phyloP scores from a whole-genome alignment of 208 protist species.

The Leishmania turanica region DNA sequence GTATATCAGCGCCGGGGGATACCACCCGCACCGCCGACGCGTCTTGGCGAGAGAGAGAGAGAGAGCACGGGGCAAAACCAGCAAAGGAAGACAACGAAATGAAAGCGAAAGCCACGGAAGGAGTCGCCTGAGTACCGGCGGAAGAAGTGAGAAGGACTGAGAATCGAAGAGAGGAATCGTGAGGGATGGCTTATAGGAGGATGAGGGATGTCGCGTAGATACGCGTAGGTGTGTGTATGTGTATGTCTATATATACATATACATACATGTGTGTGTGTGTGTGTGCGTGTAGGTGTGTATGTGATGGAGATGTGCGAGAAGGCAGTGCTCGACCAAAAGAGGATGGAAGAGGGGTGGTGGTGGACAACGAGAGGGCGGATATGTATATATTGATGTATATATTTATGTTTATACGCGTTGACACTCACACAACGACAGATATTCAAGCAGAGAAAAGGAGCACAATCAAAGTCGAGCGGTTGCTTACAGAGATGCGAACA shows the following conservation, averaged over 20 bases:
- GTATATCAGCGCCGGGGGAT: neutral
- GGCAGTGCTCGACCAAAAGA: neutral
- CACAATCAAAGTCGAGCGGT: neutral
- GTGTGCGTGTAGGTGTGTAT: neutral
- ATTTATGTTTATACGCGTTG: neutral
- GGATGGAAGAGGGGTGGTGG: neutral
- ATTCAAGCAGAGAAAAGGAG: neutral
- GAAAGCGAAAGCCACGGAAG: neutral
- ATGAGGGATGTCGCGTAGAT: neutral
- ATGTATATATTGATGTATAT: neutral
- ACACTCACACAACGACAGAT: neutral
- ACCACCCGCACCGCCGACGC: neutral
- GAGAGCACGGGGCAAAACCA: too few relatives aligned
- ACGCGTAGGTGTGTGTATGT: neutral
- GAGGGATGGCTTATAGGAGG: neutral
- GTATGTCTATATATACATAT: too few relatives aligned
- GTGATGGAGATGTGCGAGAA: neutral
- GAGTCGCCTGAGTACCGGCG: neutral
- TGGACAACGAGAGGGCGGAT: neutral
- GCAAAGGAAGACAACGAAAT: neutral
- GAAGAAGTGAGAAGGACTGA: neutral
- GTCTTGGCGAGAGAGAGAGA: too few relatives aligned
- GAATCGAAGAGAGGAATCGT: neutral
- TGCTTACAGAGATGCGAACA: neutral
- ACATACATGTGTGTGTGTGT: neutral